Conservation (phyloP, 164 flowering plant species). For the grape (Vitis vinifera) region DNA sequence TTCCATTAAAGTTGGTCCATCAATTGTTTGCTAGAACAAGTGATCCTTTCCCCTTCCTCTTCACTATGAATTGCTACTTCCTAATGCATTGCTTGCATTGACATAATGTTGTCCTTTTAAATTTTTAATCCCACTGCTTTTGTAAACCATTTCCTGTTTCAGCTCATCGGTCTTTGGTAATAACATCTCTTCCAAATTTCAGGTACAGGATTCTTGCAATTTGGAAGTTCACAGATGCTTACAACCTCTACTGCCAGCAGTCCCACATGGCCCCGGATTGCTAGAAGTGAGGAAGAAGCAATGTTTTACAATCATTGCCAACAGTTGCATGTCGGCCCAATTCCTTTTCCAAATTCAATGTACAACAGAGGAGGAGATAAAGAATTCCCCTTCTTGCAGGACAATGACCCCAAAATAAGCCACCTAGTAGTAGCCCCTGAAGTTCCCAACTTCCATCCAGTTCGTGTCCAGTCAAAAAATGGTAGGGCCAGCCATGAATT, state of each 20-base stretch:
- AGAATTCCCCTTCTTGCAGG: slow-evolving; percentile 2
- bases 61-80: too few species aligned
- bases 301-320: not conserved
- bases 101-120: too few species aligned
- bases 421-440: not conserved
- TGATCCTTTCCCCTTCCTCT: too few species aligned
- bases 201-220: slow-evolving; percentile 20
- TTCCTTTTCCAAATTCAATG: not conserved
- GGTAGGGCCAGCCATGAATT: not conserved
- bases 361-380: slow-evolving; percentile 5
- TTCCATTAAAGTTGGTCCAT: too few species aligned
- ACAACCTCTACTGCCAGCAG: not conserved
- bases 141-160: too few species aligned
- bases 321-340: not conserved
- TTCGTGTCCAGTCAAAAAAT: not conserved
- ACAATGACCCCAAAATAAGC: not conserved
- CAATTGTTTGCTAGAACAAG: too few species aligned
- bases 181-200: slow-evolving; percentile 2
- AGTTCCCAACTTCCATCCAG: not conserved
- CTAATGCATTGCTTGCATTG: too few species aligned
- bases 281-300: slow-evolving; percentile 7
- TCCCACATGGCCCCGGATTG: slow-evolving; percentile 4
- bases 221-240: slow-evolving; percentile 12
- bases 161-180: too few species aligned
- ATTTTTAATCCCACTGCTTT: too few species aligned